These are phyloP conservation scores for Fraxinus platypoda DNA, from an alignment of 305 asterid species.

Conservation along the genomic window DNA sequence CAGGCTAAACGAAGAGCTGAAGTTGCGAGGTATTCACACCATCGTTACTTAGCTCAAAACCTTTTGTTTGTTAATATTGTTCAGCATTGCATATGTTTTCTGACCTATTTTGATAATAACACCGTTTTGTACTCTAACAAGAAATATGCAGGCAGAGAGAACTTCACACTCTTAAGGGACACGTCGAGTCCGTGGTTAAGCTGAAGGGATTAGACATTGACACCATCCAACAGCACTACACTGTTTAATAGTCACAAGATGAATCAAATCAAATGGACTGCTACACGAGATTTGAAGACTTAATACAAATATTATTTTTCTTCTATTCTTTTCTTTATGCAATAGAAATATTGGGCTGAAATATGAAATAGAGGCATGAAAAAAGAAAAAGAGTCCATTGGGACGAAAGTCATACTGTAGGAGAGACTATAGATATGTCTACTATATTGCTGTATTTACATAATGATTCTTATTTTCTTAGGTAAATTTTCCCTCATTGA, in stretches of 20 bases:
- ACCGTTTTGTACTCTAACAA: not conserved
- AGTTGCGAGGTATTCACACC: constrained; percentile 40
- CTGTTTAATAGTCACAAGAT: constrained; percentile 27
- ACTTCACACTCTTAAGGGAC: constrained; percentile 50
- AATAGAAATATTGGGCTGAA: not conserved
- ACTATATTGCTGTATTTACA: not conserved
- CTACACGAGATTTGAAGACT: not conserved
- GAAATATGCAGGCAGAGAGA: constrained; percentile 41
- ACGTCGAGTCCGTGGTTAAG: constrained; percentile 46
- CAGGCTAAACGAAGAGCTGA: constrained; percentile 53
- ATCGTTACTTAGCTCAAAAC: not conserved
- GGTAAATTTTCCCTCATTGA: not conserved
- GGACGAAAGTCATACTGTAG: not conserved
- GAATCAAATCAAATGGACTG: not conserved
- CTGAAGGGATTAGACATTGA: constrained; percentile 50
- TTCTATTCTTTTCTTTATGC: not conserved
- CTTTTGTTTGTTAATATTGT: too few species aligned
- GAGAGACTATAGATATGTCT: not conserved
- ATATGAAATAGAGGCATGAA: not conserved
- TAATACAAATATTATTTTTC: not conserved
- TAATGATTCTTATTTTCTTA: not conserved
- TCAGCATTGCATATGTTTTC: not conserved
- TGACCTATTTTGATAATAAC: not conserved
- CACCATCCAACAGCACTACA: constrained; percentile 50
- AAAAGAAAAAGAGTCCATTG: not conserved